These are phyloP conservation scores for Clathrus columnatus DNA, from an alignment of 768 basidiomycete genomes.

Conservation along the genomic window DNA sequence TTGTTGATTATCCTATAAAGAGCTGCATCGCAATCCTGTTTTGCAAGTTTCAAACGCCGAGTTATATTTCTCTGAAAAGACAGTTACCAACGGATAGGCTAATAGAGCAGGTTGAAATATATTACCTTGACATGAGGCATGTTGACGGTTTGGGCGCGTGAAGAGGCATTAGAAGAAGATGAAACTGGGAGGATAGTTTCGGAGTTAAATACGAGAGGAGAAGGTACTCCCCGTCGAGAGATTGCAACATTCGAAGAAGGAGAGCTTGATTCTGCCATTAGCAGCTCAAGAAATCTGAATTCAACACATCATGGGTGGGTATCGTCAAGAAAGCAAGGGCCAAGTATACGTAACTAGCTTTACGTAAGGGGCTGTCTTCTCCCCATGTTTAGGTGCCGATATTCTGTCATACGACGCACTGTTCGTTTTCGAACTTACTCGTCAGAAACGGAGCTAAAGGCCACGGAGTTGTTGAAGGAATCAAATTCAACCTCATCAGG, in stretches of 20 bases:
- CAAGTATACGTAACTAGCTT: no score
- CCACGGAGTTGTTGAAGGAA: no score
- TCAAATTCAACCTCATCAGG: no score
- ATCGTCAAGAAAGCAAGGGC: not conserved
- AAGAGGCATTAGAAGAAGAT: slow-evolving; percentile 1
- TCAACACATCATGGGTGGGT: slow-evolving; percentile 4
- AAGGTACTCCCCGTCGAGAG: slow-evolving; percentile 43
- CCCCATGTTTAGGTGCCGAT: no score
- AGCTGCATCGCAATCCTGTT: slow-evolving; percentile 95
- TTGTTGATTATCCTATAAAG: slow-evolving; percentile 88
- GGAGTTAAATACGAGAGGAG: slow-evolving; percentile 71
- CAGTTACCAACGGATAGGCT: slow-evolving; percentile 11
- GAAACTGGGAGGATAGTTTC: slow-evolving; percentile 7
- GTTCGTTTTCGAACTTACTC: no score
- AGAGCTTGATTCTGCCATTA: slow-evolving; percentile 9
- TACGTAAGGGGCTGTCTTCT: no score
- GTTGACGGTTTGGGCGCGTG: slow-evolving; percentile 3
- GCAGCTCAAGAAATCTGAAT: not conserved
- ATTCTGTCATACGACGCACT: no score
- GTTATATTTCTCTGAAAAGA: slow-evolving; percentile 78
- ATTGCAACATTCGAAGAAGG: slow-evolving; percentile 14
- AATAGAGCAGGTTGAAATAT: not conserved
- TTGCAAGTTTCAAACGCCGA: slow-evolving; percentile 85
- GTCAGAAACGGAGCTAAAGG: no score
- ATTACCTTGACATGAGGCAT: slow-evolving; percentile 9